Evolutionary conservation across 148 eudicot species (phyloP).

Genomic region (Diospyros lotus): DNA sequence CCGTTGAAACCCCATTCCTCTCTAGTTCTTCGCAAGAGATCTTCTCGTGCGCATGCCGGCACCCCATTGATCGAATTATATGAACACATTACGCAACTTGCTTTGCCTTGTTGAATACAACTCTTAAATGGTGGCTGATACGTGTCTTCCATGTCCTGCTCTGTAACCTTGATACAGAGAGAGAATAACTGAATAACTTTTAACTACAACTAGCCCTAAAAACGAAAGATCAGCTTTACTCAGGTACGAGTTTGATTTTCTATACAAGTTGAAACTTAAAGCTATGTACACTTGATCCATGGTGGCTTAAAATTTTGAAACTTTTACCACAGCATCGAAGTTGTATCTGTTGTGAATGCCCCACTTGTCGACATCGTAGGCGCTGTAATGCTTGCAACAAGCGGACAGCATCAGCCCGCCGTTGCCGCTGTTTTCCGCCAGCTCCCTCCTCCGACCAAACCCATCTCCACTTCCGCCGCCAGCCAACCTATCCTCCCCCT

Average conservation of each 20-base stretch:
- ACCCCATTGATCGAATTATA: constrained; percentile 84
- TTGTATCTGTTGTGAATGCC: constrained; percentile 57
- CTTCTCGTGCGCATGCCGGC: constrained; percentile 72
- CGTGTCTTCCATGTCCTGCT: constrained; percentile 93
- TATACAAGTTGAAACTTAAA: neutral
- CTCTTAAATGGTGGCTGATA: constrained; percentile 82
- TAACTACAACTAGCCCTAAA: too few relatives aligned
- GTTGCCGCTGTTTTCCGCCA: constrained; percentile 28
- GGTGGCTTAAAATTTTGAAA: neutral
- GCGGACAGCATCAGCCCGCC: constrained; percentile 77
- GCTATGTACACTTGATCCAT: neutral
- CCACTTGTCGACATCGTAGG: constrained; percentile 94
- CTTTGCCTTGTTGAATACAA: constrained; percentile 81
- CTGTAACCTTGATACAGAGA: constrained; percentile 47
- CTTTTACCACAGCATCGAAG: constrained; percentile 79
- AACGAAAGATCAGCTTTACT: neutral
- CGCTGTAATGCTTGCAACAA: constrained; percentile 94
- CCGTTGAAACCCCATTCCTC: constrained; percentile 88
- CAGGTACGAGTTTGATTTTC: neutral
- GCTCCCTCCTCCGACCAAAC: constrained; percentile 26
- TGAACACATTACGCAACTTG: constrained; percentile 97
- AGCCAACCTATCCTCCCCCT: constrained; percentile 24
- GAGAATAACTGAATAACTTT: neutral
- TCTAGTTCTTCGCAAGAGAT: constrained; percentile 73
- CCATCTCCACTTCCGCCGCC: constrained; percentile 9